Evolutionary conservation across 176 grass and related monocot genomes (phyloP).

Genomic region (Hordeum marinum): DNA sequence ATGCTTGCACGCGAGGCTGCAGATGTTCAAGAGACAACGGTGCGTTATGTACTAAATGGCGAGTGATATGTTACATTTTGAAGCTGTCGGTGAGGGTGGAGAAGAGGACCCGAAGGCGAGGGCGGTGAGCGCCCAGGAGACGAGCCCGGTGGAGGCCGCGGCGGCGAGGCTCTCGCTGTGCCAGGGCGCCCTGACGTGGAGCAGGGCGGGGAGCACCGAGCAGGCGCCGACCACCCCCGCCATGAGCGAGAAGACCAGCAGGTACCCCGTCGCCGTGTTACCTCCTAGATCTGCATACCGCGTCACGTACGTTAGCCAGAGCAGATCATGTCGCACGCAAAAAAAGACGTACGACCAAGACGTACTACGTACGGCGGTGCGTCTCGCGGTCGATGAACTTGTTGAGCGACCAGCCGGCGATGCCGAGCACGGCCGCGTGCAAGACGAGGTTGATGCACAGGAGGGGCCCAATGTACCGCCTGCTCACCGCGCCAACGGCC

Average conservation of each 20-base stretch:
- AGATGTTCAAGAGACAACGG: too few relatives aligned
- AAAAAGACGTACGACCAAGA: too few relatives aligned
- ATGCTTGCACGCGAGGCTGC: background rate
- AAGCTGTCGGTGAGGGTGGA: background rate
- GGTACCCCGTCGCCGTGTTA: background rate
- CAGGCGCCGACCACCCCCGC: background rate
- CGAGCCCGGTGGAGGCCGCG: background rate
- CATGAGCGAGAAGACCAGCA: constrained; percentile 11
- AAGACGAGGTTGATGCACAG: constrained; percentile 9
- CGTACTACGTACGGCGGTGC: background rate
- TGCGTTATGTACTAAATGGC: background rate
- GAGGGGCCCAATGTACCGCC: constrained; percentile 3
- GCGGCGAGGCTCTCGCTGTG: background rate
- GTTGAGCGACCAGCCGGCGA: constrained; percentile 5
- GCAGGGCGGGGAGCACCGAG: background rate
- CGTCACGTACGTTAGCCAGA: background rate
- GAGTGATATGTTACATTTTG: background rate
- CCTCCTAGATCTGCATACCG: background rate
- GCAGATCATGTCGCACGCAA: too few relatives aligned
- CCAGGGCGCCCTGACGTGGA: background rate
- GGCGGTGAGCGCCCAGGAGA: background rate
- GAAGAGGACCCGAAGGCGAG: background rate
- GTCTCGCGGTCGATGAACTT: constrained; percentile 18
- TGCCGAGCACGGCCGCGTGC: constrained; percentile 7
- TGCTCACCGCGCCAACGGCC: background rate